A percentile compares a stretch with the other conserved stretches of the same genome.
These are phyloP conservation scores for Fragaria iinumae DNA, from an alignment of 306 rosid genomes.

Conservation along the genomic window DNA sequence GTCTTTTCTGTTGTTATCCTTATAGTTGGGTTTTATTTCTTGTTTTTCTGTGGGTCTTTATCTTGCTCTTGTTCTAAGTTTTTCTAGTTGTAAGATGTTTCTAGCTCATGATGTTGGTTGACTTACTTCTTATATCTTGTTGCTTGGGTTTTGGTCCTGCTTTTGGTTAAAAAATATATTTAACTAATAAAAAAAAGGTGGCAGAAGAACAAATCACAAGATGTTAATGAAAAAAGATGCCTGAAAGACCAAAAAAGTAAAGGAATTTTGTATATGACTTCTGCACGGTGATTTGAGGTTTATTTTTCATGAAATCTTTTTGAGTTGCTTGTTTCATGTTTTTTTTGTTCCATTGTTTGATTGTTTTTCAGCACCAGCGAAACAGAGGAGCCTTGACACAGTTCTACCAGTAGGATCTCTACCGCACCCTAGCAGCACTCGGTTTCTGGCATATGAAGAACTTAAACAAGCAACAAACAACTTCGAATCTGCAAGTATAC, in stretches of 20 bases:
- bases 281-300: neutral
- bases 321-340: constrained; percentile 4
- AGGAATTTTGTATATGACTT: neutral
- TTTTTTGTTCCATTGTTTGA: neutral
- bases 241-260: constrained; percentile 14
- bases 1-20: neutral
- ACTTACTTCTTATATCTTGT: neutral
- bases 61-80: neutral
- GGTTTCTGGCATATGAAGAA: constrained; percentile 89
- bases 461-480: constrained; percentile 95
- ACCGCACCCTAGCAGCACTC: constrained; percentile 89
- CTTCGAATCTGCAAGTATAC: constrained; percentile 73
- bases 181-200: neutral
- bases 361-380: constrained; percentile 46
- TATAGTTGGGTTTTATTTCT: neutral
- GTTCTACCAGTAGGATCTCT: constrained; percentile 56
- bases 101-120: neutral
- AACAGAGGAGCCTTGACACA: constrained; percentile 47
- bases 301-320: constrained; percentile 1
- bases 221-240: constrained; percentile 10
- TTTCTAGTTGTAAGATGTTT: neutral
- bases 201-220: neutral
- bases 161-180: neutral
- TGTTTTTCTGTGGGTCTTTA: neutral
- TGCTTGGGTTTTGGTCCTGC: neutral